Base-by-base conservation (phyloP, 2,329 filamentous ascomycete genomes). In the Xylaria arbuscula region DNA sequence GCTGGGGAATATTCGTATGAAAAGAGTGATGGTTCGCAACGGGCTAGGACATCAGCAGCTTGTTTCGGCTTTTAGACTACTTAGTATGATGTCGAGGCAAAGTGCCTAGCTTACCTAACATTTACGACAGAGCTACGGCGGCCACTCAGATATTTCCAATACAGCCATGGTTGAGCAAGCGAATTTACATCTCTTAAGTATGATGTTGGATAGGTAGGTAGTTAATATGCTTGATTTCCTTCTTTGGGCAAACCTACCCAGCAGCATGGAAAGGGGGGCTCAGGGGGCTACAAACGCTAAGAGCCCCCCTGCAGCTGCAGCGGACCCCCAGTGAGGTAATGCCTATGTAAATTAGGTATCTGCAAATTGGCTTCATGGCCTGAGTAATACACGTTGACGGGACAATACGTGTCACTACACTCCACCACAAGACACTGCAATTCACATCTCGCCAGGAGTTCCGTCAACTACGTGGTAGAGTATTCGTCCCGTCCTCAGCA, bases 241-340 rank as follows among this genome's bases (percentile, higher is more conserved):
- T 24, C 15, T 40, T 15, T 40, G 53, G 36, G 60, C 51, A 34
- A 32, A 42, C 19, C n/a, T 64, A 64, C 53, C 61, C 53, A 24
- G 62, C 34, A 58, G 6, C 22, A 6, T 57, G 42, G 45, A 64
- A 64, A 56, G 40, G 62, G 62, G 61, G 53, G 11, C 38, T 19
- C 10, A 7, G 28, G 28, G 28, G 34, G 32, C 28, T 19, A 32
- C n/a, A 24, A 42, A 40, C 54, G 38, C 13, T 28, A 57, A 42
- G 3, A 11, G 17, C 17, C 5, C 3, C 7, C 40, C 40, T n/a
- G n/a, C n/a, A n/a, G n/a, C 38, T 47, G 42, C 9, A 47, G 9
- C 42, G 19, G 8, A 17, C 42, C n/a, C 9, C n/a, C 9, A 22
- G 42, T n/a, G 8, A 45, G 15, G 15, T 17, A 45, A 7, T n/a